phyloP scores from a whole-genome alignment of 1,139 yeast species.

The Yamadazyma conglobata region DNA sequence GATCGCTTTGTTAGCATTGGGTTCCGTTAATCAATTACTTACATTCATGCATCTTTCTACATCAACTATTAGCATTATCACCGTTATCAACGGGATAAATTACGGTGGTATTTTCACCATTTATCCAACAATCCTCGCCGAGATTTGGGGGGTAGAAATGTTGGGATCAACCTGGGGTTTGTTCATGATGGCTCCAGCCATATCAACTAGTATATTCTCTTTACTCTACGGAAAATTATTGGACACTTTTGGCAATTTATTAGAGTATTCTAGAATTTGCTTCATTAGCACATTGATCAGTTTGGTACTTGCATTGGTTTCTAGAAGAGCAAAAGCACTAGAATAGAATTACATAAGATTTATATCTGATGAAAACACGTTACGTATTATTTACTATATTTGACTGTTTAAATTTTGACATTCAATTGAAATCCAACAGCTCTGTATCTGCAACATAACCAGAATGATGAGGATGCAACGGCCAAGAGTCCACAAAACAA shows the following conservation, averaged over 20 bases:
- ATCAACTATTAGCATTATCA: conserved; percentile 20
- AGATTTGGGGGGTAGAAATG: conserved; percentile 85
- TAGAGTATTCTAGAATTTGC: conserved; percentile 34
- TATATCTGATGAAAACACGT: too few species aligned
- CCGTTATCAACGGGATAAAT: conserved; percentile 61
- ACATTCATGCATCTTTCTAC: conserved; percentile 8
- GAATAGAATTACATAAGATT: too few species aligned
- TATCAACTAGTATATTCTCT: conserved; percentile 74
- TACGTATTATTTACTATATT: too few species aligned
- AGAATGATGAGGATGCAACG: conserved; percentile 25
- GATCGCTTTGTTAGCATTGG: conserved; percentile 35
- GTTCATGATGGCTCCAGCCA: conserved; percentile 86
- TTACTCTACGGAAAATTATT: conserved; percentile 65
- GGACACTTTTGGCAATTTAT: conserved; percentile 36
- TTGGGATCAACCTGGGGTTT: conserved; percentile 95
- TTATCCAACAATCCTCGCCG: conserved; percentile 77
- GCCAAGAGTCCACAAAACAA: conserved; percentile 33
- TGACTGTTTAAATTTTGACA: conserved; percentile 25
- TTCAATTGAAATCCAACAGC: conserved; percentile 32
- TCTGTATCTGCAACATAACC: conserved; percentile 30
- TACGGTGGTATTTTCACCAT: conserved; percentile 86
- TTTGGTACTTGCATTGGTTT: conserved; percentile 11
- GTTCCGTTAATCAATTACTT: conserved; percentile 40
- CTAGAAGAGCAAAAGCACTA: not conserved
- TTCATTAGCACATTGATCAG: conserved; percentile 30